Conservation (phyloP, 139 green algal species). For the Chlamydomonas sp. region DNA sequence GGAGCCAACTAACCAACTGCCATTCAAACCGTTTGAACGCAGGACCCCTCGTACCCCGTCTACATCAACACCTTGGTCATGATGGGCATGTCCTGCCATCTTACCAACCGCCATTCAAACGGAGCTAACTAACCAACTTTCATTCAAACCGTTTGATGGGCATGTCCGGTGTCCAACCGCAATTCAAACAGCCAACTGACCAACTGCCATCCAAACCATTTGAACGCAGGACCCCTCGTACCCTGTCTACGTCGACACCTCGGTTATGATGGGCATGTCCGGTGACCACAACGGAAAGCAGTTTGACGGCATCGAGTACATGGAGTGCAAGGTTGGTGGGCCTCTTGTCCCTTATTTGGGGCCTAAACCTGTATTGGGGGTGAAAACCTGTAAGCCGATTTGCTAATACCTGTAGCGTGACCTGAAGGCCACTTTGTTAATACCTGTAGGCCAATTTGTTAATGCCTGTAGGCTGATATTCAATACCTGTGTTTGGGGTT, state of each 20-base stretch:
- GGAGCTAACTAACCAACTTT: background rate
- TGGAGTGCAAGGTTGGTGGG: conserved; percentile 44
- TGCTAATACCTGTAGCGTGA: too few relatives aligned
- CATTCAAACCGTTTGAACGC: conserved; percentile 18
- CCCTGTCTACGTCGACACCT: conserved; percentile 97
- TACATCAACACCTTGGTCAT: conserved; percentile 99
- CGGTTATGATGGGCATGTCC: conserved; percentile 97
- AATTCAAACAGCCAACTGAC: background rate
- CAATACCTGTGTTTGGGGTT: too few relatives aligned
- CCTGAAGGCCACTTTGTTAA: background rate
- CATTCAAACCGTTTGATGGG: background rate
- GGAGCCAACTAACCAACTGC: background rate
- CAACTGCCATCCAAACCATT: background rate
- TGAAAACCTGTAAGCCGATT: too few relatives aligned
- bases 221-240: conserved; percentile 92
- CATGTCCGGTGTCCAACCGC: too few relatives aligned
- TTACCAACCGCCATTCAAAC: too few relatives aligned
- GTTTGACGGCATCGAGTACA: conserved; percentile 91
- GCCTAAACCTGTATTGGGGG: too few relatives aligned
- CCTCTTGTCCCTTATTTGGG: background rate
- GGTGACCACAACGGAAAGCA: conserved; percentile 66
- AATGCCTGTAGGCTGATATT: too few relatives aligned
- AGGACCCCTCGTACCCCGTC: conserved; percentile 98
- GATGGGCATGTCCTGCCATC: conserved; percentile 86
- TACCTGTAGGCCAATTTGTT: too few relatives aligned